Base-by-base conservation (phyloP, 192 early-diverging fungal genomes). In the Funneliformis geosporum region DNA sequence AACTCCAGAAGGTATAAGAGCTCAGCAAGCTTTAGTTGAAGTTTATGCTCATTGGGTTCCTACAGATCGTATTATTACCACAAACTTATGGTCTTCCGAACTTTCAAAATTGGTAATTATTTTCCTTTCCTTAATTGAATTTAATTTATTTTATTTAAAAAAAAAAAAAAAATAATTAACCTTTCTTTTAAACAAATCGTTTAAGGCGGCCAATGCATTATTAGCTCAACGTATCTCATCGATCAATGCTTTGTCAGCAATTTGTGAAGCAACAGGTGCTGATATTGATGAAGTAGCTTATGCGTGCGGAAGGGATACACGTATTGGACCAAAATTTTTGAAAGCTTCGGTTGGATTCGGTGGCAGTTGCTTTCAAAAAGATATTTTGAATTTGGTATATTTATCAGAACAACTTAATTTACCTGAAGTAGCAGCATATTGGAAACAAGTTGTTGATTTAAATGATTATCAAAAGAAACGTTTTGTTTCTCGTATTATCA, bases 311-410 rank as follows among this genome's bases (percentile, higher is more conserved):
- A 80, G 91, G 43, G 96, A 98, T 81, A 82, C 88, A 43, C 90
- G 96, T 62, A 94, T 98, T 60, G 96, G 96, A 60, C 86, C 92
- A 75, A 92, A 94, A 86, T 98, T 96, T 84, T 85, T 98, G 76
- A 94, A 94, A 81, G 93, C 96, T 10, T 94, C 92, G 2, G 92
- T 98, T 43, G 96, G 96, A 47, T 98, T 98, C 82, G 96, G 96
- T 80, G 96, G 96, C 25, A 93, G 92, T 50, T 98, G 96, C 84
- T 96, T 98, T 87, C 94, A 96, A 84, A 98, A 98, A 83, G 96
- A 98, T 83, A 92, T 98, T 65, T 85, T 93, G 64, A 96, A 96
- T 86, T 85, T 98, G 69, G 93, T 97, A 23, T 98, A 96, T 85
- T 88, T 98, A 72, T 90, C 91, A 60, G 88, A 92, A 81, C 92